phyloP scores from a whole-genome alignment of 1,284 basidiomycete species.

The Rhodotorula glutinis region DNA sequence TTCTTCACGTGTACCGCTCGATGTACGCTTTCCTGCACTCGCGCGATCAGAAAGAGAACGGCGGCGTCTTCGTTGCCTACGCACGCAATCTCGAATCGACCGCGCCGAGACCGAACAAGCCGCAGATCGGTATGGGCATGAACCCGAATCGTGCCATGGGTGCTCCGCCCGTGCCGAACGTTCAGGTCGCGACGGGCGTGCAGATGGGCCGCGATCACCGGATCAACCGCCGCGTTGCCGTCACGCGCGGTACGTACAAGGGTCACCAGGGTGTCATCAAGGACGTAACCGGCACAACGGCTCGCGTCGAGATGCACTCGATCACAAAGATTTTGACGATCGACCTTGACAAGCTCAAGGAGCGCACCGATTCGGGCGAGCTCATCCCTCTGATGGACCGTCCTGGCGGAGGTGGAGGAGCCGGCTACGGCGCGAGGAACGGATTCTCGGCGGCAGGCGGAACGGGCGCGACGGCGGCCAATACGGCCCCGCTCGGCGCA shows the following conservation, averaged over 20 bases:
- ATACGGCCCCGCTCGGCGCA: slow-evolving; percentile 24
- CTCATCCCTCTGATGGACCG: slow-evolving; percentile 33
- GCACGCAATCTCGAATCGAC: slow-evolving; percentile 73
- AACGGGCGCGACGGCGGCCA: slow-evolving; percentile 21
- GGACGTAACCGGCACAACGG: slow-evolving; percentile 83
- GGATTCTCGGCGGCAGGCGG: slow-evolving; percentile 17
- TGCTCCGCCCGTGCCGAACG: slow-evolving; percentile 8
- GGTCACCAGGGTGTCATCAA: slow-evolving; percentile 90
- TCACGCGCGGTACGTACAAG: slow-evolving; percentile 86
- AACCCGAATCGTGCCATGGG: slow-evolving; percentile 64
- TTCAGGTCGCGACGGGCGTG: slow-evolving; percentile 17
- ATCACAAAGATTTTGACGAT: slow-evolving; percentile 87
- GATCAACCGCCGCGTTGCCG: slow-evolving; percentile 75
- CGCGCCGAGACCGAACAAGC: slow-evolving; percentile 78
- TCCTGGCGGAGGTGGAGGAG: slow-evolving; percentile 18
- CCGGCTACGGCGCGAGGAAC: slow-evolving; percentile 7
- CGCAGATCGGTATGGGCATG: slow-evolving; percentile 63
- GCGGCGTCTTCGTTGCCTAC: slow-evolving; percentile 81
- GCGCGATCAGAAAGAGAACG: slow-evolving; percentile 83
- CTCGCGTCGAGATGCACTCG: slow-evolving; percentile 86
- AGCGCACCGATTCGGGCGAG: slow-evolving; percentile 60
- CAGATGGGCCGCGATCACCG: slow-evolving; percentile 59
- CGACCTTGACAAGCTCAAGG: slow-evolving; percentile 72
- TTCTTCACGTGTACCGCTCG: slow-evolving; percentile 92
- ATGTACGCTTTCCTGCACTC: slow-evolving; percentile 93